A percentile compares a stretch with the other conserved stretches of the same genome.
Evolutionary conservation across 2,329 filamentous ascomycete species (phyloP).

Genomic region (Talaromyces sp.): DNA sequence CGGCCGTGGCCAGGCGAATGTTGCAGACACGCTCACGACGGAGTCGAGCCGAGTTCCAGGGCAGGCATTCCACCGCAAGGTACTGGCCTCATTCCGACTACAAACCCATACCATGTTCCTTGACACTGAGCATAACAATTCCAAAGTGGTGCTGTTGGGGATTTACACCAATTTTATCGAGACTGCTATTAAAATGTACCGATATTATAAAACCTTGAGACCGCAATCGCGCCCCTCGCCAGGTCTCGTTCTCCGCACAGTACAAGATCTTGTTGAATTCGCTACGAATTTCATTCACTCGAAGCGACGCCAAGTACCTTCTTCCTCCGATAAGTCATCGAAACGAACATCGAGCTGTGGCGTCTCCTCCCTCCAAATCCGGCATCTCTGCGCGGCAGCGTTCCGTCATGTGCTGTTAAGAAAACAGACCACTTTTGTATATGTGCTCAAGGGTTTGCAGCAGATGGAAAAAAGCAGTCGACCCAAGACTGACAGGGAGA

Average conservation of each 20-base stretch:
- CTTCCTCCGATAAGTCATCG: slow-evolving; percentile 8
- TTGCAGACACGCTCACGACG: slow-evolving; percentile 71
- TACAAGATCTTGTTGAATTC: slow-evolving; percentile 60
- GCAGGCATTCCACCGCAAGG: slow-evolving; percentile 72
- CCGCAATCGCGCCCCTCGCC: slow-evolving; percentile 47
- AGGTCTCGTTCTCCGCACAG: slow-evolving; percentile 59
- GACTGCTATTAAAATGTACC: slow-evolving; percentile 67
- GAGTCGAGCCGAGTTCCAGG: slow-evolving; percentile 69
- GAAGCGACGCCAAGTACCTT: slow-evolving; percentile 25
- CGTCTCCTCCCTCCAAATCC: slow-evolving; percentile 56
- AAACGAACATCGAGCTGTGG: slow-evolving; percentile 46
- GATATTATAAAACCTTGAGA: slow-evolving; percentile 57
- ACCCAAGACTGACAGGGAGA: slow-evolving; percentile 28
- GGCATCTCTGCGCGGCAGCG: slow-evolving; percentile 63
- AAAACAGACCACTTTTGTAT: slow-evolving; percentile 65
- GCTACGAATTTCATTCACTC: slow-evolving; percentile 61
- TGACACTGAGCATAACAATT: slow-evolving; percentile 65
- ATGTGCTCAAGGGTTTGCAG: slow-evolving; percentile 64
- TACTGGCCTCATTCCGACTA: slow-evolving; percentile 70
- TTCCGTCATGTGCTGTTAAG: slow-evolving; percentile 62
- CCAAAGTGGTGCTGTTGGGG: slow-evolving; percentile 64
- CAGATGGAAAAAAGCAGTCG: slow-evolving; percentile 39
- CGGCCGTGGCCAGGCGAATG: slow-evolving; percentile 46
- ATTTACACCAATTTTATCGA: slow-evolving; percentile 70
- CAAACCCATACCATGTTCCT: slow-evolving; percentile 61